Base-by-base conservation (phyloP, 2,329 filamentous ascomycete genomes). In the Didymella exigua region DNA sequence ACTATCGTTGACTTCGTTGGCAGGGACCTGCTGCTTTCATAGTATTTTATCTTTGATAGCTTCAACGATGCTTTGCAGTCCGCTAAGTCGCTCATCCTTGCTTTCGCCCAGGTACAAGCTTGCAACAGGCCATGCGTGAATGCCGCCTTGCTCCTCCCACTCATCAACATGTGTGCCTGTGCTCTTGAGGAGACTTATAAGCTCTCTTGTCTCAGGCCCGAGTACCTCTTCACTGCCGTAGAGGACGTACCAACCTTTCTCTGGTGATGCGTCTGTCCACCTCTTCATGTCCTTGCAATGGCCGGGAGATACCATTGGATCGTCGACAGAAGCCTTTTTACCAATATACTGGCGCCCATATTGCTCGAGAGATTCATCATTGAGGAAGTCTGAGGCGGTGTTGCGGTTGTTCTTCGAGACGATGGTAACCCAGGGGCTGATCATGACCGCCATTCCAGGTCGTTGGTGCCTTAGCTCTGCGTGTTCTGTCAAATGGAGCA, bases 61-160 rank as follows among this genome's bases (percentile, higher is more conserved):
- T n/a, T 67, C 65, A 9, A 78, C 77, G 48, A 82, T 77, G 36
- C 75, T 70, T 45, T 74, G 73, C 43, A 84, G 54, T 4, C 82
- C 82, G 56, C 77, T 74, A 46, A 81, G 65, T 46, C 82, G 68
- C 54, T 79, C 78, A 7, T 77, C 73, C 46, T 73, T 75, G 6
- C 72, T 77, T 50, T 79, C 77, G 7, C 80, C 80, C 19, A 86
- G 65, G 68, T 86, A 87, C 16, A 86, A 68, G 58, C 79, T 79
- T 9, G 88, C 89, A 18, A 96, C 87, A 0, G 90, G 90, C 91
- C 91, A 96, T 10, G 88, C 90, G 73, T 96, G 91, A 54, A 95
- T 87, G 2, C 85, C 87, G 13, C 84, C 87, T 24, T 80, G 75
- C 61, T 90, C 86, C 66, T 85, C 84, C 64, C 84, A 78, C 50